Evolutionary conservation across 2,329 filamentous ascomycete genomes (phyloP), one percentile per base, ranked within the genome.

Genomic region (Pseudocercospora cruenta): DNA sequence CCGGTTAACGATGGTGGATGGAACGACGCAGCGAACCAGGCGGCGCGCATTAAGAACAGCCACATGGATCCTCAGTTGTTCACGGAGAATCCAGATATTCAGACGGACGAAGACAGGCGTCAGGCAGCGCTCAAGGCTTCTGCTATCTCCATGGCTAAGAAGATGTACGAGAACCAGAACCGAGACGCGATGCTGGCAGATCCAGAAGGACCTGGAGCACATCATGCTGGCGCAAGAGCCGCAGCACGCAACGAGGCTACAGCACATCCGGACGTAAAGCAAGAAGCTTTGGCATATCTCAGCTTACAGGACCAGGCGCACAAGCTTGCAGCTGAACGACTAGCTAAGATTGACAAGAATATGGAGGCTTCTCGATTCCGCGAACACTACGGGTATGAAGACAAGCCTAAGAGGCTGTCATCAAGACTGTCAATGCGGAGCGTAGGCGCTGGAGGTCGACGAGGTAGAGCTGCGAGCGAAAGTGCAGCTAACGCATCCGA

Each of bases 281-380:
- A 84, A 43, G 80, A 84, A 68, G 82, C 82, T 4, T 74, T 83
- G 76, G 78, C 78, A 28, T 84, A 84, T 66, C 81, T 88, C 68
- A 90, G 88, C 68, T 83, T 97, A 1, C 93, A 97, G 75, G 93
- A 96, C 74, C 90, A 91, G 5, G 94, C 94, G 0, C 93, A 95
- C 74, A 93, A 90, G 74, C 86, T 95, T 62, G 94, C 94, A 0
- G 89, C 94, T 64, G 91, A 96, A 77, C 88, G 93, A 39, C 82
- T 97, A 24, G 87, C 91, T 4, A 94, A 90, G 75, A 87, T 97
- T 66, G 88, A 94, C 47, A 86, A 91, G 64, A 90, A 94, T 60
- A 84, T 87, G 68, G 77, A 78, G 47, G 84, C 84, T 64, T 83
- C 86, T 4, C 87, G 88, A 2, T 91, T 90, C 70, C 87, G 91